phyloP scores from a whole-genome alignment of 1,284 basidiomycete species.

The Phellopilus nigrolimitatus region DNA sequence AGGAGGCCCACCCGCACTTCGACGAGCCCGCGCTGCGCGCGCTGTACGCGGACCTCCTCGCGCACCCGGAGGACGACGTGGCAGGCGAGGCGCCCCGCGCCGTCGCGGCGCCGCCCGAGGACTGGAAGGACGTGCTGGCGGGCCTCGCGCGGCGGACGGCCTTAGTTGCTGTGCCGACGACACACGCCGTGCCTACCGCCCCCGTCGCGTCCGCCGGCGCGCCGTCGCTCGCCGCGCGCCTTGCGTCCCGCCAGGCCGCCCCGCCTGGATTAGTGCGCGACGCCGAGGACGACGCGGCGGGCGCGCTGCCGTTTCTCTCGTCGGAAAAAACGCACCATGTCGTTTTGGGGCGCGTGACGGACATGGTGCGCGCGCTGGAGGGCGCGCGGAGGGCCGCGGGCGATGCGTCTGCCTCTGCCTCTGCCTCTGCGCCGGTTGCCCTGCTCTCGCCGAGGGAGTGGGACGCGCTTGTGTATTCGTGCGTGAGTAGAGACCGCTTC shows the following conservation, averaged over 20 bases:
- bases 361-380: constrained; percentile 9
- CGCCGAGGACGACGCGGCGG: neutral
- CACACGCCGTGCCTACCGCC: no score
- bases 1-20: neutral
- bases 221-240: constrained; percentile 6
- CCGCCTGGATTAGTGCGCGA: neutral
- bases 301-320: constrained; percentile 2
- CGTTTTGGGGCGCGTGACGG: constrained; percentile 9
- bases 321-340: constrained; percentile 6
- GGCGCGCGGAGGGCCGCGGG: constrained; percentile 1
- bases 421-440: constrained; percentile 28
- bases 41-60: constrained; percentile 17
- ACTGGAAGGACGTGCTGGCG: no score
- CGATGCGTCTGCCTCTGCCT: neutral
- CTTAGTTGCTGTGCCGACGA: no score
- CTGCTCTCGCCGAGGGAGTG: constrained; percentile 48
- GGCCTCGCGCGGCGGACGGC: neutral
- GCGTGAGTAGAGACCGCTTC: constrained; percentile 32
- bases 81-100: no score
- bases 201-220: no score
- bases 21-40: constrained; percentile 10
- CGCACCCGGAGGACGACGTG: constrained; percentile 10
- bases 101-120: no score
- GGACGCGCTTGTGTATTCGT: constrained; percentile 40
- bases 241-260: neutral